Percentiles rank a stretch among this genome's conserved stretches.
phyloP scores from a whole-genome alignment of 1,139 yeast genomes.

The Starmera stellimalicola region DNA sequence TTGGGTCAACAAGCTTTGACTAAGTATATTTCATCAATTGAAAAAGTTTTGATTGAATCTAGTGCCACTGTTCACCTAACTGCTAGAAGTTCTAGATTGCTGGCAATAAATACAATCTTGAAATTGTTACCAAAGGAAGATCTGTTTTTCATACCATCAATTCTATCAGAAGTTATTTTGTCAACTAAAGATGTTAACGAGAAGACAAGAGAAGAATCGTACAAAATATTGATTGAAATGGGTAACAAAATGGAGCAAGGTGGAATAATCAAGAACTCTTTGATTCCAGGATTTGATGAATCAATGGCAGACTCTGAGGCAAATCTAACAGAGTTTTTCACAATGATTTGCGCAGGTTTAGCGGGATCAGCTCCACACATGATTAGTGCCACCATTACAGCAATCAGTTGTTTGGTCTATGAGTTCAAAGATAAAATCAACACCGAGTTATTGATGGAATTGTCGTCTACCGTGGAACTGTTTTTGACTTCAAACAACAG shows the following conservation, averaged over 20 bases:
- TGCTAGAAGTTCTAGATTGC: constrained; percentile 74
- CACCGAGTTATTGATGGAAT: constrained; percentile 51
- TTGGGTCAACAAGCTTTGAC: constrained; percentile 46
- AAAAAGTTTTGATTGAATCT: constrained; percentile 48
- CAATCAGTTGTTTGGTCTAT: constrained; percentile 75
- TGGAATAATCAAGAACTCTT: constrained; percentile 54
- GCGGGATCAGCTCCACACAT: constrained; percentile 91
- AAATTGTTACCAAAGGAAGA: constrained; percentile 52
- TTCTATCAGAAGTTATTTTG: constrained; percentile 80
- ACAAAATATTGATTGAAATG: constrained; percentile 67
- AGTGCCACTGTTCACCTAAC: constrained; percentile 56
- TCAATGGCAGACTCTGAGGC: constrained; percentile 58
- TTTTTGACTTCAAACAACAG: constrained; percentile 85
- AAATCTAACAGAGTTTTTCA: constrained; percentile 70
- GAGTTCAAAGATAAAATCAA: constrained; percentile 68
- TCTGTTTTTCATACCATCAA: constrained; percentile 68
- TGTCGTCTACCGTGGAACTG: constrained; percentile 81
- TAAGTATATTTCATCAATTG: constrained; percentile 48
- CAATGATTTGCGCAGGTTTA: constrained; percentile 93
- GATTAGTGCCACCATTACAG: constrained; percentile 93
- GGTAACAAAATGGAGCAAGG: constrained; percentile 69
- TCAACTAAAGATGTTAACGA: constrained; percentile 93
- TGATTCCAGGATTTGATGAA: constrained; percentile 60
- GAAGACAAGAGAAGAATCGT: constrained; percentile 79
- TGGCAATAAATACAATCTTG: constrained; percentile 53